These are phyloP conservation scores for Dothidotthia symphoricarpi DNA, from an alignment of 2,329 filamentous ascomycete species.

Conservation along the genomic window DNA sequence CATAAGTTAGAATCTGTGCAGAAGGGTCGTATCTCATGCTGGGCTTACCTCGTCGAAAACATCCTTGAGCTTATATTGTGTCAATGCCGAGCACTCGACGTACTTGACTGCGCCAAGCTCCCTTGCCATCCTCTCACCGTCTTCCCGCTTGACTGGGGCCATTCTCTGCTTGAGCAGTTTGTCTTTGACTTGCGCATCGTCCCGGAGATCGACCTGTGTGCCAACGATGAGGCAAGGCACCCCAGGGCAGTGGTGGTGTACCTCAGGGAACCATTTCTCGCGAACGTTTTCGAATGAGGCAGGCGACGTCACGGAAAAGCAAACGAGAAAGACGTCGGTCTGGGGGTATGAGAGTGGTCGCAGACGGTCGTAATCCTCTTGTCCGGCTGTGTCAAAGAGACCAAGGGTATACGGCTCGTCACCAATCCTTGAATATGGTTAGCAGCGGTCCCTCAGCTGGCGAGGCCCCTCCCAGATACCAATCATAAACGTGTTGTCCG, in stretches of 20 bases:
- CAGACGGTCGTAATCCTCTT: conserved; percentile 98
- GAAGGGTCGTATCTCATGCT: neutral
- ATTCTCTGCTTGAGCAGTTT: conserved; percentile 97
- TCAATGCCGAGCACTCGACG: conserved; percentile 96
- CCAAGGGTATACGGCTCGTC: conserved; percentile 98
- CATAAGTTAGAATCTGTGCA: conserved; percentile 9
- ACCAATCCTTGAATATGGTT: conserved; percentile 71
- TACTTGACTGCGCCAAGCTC: conserved; percentile 98
- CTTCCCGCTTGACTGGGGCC: conserved; percentile 85
- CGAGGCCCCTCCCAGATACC: neutral
- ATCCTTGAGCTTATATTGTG: conserved; percentile 98
- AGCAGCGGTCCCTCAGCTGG: conserved; percentile 15
- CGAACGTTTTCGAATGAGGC: conserved; percentile 98
- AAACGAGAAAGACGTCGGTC: conserved; percentile 98
- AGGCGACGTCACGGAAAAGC: conserved; percentile 96
- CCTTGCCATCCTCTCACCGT: conserved; percentile 94
- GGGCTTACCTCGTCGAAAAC: conserved; percentile 91
- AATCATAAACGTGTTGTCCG: too few relatives aligned
- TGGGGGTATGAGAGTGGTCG: conserved; percentile 96
- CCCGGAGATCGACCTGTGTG: conserved; percentile 93
- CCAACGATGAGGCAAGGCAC: conserved; percentile 97
- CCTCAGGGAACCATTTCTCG: conserved; percentile 98
- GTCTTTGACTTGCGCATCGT: conserved; percentile 81
- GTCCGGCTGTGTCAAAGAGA: conserved; percentile 96
- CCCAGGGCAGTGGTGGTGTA: conserved; percentile 96